These are phyloP conservation scores for Heritiera littoralis DNA, from an alignment of 345 rosid species.

Conservation along the genomic window DNA sequence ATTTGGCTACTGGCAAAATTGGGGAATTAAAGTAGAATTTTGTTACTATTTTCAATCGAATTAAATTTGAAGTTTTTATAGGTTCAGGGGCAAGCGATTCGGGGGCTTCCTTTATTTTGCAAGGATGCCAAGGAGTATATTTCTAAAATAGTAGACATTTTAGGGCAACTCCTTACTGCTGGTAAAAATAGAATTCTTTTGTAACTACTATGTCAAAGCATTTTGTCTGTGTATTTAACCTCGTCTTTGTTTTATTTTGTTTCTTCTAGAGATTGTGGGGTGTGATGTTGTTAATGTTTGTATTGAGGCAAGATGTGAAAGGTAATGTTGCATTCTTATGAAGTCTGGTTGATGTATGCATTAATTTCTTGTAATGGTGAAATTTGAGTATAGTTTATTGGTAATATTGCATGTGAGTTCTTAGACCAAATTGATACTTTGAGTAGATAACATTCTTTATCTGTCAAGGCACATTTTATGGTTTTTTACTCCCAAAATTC, in stretches of 20 bases:
- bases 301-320: conserved; percentile 95
- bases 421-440: not conserved
- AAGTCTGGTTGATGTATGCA: not conserved
- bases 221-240: conserved; percentile 12
- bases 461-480: not conserved
- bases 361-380: not conserved
- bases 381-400: not conserved
- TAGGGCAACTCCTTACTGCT: conserved; percentile 71
- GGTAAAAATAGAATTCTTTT: conserved; percentile 44
- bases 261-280: conserved; percentile 69
- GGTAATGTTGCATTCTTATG: conserved; percentile 48
- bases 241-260: conserved; percentile 22
- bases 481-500: not conserved
- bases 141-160: conserved; percentile 84
- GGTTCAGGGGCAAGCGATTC: conserved; percentile 98
- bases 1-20: not conserved
- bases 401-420: not conserved
- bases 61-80: conserved; percentile 31
- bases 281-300: conserved; percentile 97
- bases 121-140: conserved; percentile 79
- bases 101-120: conserved; percentile 95
- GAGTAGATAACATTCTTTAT: not conserved
- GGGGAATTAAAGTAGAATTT: not conserved
- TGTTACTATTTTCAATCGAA: not conserved
- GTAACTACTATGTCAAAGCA: not conserved